Percentiles rank a stretch among this genome's conserved stretches.
Conservation (phyloP, 208 protist species). For the Trypanosoma theileri region DNA sequence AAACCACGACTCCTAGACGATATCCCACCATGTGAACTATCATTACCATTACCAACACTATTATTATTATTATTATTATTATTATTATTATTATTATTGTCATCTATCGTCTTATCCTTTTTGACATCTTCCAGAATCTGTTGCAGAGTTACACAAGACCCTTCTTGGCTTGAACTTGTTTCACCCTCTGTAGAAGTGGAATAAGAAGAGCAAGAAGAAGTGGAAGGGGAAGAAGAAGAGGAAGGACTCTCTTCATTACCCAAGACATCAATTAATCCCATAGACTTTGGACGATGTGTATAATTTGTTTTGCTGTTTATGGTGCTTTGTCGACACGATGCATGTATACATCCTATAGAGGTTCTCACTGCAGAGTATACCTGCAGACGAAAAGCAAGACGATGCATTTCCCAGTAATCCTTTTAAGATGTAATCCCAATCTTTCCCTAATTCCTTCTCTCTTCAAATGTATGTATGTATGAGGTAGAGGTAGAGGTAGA, state of each 20-base stretch:
- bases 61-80: not conserved
- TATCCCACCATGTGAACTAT: not conserved
- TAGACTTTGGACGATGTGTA: not conserved
- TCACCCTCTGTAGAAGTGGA: not conserved
- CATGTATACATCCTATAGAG: no score
- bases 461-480: no score
- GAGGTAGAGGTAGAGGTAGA: no score
- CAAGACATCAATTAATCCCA: conserved; percentile 8
- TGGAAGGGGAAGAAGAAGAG: no score
- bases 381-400: not conserved
- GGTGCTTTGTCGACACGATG: no score
- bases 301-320: no score
- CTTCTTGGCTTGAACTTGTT: not conserved
- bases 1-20: not conserved
- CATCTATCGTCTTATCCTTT: not conserved
- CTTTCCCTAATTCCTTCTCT: not conserved
- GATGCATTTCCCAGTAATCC: not conserved
- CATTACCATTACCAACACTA: not conserved
- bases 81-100: not conserved
- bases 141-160: not conserved
- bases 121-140: conserved; percentile 12
- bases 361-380: no score
- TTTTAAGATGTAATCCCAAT: not conserved
- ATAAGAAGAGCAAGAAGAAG: not conserved
- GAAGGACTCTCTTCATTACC: not conserved